Base-by-base conservation (phyloP, 495 filamentous ascomycete species). In the Terfezia claveryi region DNA sequence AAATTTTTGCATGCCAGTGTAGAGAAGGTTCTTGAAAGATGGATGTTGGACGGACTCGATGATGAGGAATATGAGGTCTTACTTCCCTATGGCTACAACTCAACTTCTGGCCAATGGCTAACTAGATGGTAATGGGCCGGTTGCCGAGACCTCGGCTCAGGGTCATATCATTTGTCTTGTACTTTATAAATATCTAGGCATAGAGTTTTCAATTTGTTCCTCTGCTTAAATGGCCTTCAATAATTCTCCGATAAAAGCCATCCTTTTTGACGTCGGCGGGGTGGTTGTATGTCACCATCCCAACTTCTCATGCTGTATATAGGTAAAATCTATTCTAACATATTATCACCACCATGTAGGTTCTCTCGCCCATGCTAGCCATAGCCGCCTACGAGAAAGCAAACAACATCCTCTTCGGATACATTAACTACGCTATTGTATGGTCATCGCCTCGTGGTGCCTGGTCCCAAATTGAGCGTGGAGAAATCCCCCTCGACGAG, bases 211-310 rank as follows among this genome's bases (percentile, higher is more conserved):
- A 20, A 20, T 20, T 20, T 20, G 20, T 20, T 20, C 20, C 20
- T 20, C 27, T 32, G 27, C 27, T 32, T 32, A 32, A 32, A 32
- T 32, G 27, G 27, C 27, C 27, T 32, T 7, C 7, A 32, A 32
- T 32, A 7, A 32, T 32, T 32, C 4, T 7, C 41, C 8, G 14
- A 46, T 87, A 17, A 80, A 87, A 62, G 87, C 85, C 55, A 70
- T 94, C 36, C 72, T 98, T 41, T 98, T 98, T 67, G 91, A 98
- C 69, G 88, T 98, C 64, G 91, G 91, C 49, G 91, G 91, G 58
- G 91, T 98, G 60, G 91, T 85, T 74, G 91, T 94, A 82, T 71
- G 84, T 72, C 55, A 37, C 41, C 23, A 17, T 44, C 27, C 17
- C 38, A 32, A 38, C 49, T 46, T n/a, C 20, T 14, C 17, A 50